Evolutionary conservation across 306 rosid genomes (phyloP).

Genomic region (Quercus dentata): DNA sequence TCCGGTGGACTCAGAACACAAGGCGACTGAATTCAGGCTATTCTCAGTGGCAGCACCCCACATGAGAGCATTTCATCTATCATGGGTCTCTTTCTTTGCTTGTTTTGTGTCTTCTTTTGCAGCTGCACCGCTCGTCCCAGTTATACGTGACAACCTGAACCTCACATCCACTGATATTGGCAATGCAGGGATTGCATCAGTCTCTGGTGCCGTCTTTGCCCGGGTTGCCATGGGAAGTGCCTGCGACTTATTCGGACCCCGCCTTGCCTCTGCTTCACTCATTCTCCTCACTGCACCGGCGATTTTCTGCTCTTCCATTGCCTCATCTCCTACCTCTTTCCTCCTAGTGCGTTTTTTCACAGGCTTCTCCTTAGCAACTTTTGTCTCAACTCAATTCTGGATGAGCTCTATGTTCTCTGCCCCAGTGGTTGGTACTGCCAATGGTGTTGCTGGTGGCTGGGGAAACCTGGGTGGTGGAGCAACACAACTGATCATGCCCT

Average conservation of each 20-base stretch:
- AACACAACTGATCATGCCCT: slow-evolving; percentile 85
- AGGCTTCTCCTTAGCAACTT: slow-evolving; percentile 80
- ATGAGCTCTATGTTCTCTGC: slow-evolving; percentile 94
- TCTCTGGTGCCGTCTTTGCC: slow-evolving; percentile 81
- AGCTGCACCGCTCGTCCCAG: slow-evolving; percentile 69
- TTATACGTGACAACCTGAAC: slow-evolving; percentile 82
- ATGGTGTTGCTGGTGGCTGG: slow-evolving; percentile 79
- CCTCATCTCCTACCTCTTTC: slow-evolving; percentile 48
- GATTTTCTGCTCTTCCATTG: slow-evolving; percentile 55
- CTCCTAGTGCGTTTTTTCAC: slow-evolving; percentile 78
- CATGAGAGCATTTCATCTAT: slow-evolving; percentile 85
- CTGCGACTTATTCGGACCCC: slow-evolving; percentile 80
- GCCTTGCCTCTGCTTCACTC: slow-evolving; percentile 67
- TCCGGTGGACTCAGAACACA: slow-evolving; percentile 83
- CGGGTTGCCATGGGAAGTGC: slow-evolving; percentile 83
- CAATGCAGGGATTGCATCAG: slow-evolving; percentile 90
- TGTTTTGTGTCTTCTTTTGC: slow-evolving; percentile 86
- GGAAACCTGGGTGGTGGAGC: slow-evolving; percentile 92
- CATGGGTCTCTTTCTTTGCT: slow-evolving; percentile 79
- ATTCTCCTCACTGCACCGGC: slow-evolving; percentile 69
- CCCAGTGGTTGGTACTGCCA: slow-evolving; percentile 68
- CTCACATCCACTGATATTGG: slow-evolving; percentile 88
- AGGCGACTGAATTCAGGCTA: slow-evolving; percentile 62
- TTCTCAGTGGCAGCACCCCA: slow-evolving; percentile 70
- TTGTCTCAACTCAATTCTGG: slow-evolving; percentile 93